These are phyloP conservation scores for Talaromyces albobiverticillius DNA, from an alignment of 2,329 filamentous ascomycete species.

Conservation along the genomic window DNA sequence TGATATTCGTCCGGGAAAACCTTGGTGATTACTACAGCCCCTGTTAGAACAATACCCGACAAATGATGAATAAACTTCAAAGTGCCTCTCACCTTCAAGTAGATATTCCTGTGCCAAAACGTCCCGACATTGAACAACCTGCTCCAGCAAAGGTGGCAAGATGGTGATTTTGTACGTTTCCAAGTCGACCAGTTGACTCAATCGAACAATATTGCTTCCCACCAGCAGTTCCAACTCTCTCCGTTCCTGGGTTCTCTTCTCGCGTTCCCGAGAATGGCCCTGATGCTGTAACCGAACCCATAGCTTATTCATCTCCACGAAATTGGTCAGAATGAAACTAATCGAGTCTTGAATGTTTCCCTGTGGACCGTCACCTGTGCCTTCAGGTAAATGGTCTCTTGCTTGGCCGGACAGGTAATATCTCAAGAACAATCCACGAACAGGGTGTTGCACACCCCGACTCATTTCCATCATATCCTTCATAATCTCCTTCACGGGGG, in stretches of 20 bases:
- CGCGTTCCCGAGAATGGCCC: conserved; percentile 90
- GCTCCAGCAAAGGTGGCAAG: conserved; percentile 82
- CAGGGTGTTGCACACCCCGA: conserved; percentile 92
- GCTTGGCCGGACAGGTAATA: conserved; percentile 97
- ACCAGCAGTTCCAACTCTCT: conserved; percentile 94
- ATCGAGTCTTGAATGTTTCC: conserved; percentile 96
- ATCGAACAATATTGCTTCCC: conserved; percentile 89
- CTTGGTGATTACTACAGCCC: conserved; percentile 77
- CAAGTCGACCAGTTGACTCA: conserved; percentile 93
- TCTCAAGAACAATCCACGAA: conserved; percentile 88
- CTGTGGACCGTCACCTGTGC: conserved; percentile 83
- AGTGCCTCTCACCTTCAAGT: conserved; percentile 63
- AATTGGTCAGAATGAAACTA: conserved; percentile 96
- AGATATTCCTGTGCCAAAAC: conserved; percentile 96
- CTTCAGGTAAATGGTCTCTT: conserved; percentile 78
- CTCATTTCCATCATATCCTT: conserved; percentile 99
- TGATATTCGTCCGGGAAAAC: conserved; percentile 99
- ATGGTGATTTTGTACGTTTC: conserved; percentile 92
- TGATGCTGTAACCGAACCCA: conserved; percentile 98
- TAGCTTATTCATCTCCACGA: conserved; percentile 99
- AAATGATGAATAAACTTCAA: neutral
- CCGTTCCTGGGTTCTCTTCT: conserved; percentile 88
- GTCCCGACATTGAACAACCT: conserved; percentile 96
- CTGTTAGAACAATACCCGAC: conserved; percentile 19
- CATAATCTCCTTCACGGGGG: conserved; percentile 99